Percentiles rank a stretch among this genome's conserved stretches.
Conservation (phyloP, 306 rosid genomes). For the Dalbergia cultrata region DNA sequence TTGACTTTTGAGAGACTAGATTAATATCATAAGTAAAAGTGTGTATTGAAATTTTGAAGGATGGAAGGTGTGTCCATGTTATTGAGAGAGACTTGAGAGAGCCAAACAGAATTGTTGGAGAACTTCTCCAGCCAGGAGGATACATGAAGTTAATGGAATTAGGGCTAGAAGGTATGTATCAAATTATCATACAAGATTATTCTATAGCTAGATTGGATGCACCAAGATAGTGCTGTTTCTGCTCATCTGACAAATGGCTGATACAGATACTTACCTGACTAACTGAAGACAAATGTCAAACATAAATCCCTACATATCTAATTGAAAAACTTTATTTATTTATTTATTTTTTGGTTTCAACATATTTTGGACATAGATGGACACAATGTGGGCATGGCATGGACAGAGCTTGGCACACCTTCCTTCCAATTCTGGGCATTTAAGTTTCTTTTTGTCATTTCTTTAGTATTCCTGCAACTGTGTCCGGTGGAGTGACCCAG, state of each 20-base stretch:
- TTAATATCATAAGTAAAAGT: slow-evolving; percentile 6
- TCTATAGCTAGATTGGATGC: not conserved
- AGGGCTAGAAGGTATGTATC: slow-evolving; percentile 65
- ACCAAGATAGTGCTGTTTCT: not conserved
- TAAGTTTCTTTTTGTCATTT: not conserved
- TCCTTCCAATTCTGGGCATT: not conserved
- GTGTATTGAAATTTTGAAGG: slow-evolving; percentile 50
- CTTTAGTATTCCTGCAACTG: not conserved
- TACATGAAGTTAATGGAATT: slow-evolving; percentile 68
- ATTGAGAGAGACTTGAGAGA: slow-evolving; percentile 71
- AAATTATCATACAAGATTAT: slow-evolving; percentile 26
- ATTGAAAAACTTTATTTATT: not conserved
- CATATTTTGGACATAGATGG: no score
- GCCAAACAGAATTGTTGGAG: slow-evolving; percentile 74
- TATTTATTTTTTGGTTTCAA: no score
- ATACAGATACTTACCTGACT: no score
- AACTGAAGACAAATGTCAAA: not conserved
- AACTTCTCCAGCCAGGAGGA: slow-evolving; percentile 80
- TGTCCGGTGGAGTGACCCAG: not conserved
- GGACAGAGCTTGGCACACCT: not conserved
- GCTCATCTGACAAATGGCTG: not conserved
- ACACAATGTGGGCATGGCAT: no score
- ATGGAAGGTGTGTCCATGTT: slow-evolving; percentile 65
- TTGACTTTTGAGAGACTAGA: slow-evolving; percentile 10
- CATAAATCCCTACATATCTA: not conserved